Evolutionary conservation across 108 stramenopile species (phyloP), one percentile per base, ranked within the genome.

Genomic region (Cylindrotheca closterium): DNA sequence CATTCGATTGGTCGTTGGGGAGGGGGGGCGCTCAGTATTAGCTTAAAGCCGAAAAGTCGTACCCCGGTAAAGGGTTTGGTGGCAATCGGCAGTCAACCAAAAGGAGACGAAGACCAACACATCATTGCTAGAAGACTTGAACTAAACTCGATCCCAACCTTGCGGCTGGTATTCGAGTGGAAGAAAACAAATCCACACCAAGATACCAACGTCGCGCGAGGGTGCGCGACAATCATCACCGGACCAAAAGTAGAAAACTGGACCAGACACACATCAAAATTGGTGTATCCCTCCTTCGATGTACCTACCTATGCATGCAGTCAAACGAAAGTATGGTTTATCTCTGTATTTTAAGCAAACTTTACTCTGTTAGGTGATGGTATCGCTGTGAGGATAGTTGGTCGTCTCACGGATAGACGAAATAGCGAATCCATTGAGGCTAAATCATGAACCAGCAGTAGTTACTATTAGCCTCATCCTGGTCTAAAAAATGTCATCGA

Each of bases 11-110:
- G n/a, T n/a, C n/a, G 37, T 42, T 15, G 47, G 31, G 12, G 51
- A 32, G 30, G n/a, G 19, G 63, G 51, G 63, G 63, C 19, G 63
- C 63, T 64, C 63, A 64, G 63, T 64, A 51, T 34, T 10, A 33
- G 63, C 63, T 64, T 64, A 64, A 22, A 27, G 63, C 63, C 63
- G 46, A 64, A 64, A 47, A 50, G 63, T 64, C 63, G 63, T 64
- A 64, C 63, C 63, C 63, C 63, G 63, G 63, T 64, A 53, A 42
- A 64, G 63, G 63, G 63, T 53, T 64, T 64, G 63, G 63, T 54
- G 63, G 63, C 63, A 42, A 42, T 34, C 46, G 63, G 63, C 63
- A 10, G 27, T 53, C 52, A 33, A 64, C 25, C 24, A 42, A 54
- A 22, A n/a, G 24, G 3, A 7, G 17, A 17, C 10, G 3, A 37